These are phyloP conservation scores for Ceratocystis colombiana DNA, from an alignment of 2,329 filamentous ascomycete genomes.

Conservation along the genomic window DNA sequence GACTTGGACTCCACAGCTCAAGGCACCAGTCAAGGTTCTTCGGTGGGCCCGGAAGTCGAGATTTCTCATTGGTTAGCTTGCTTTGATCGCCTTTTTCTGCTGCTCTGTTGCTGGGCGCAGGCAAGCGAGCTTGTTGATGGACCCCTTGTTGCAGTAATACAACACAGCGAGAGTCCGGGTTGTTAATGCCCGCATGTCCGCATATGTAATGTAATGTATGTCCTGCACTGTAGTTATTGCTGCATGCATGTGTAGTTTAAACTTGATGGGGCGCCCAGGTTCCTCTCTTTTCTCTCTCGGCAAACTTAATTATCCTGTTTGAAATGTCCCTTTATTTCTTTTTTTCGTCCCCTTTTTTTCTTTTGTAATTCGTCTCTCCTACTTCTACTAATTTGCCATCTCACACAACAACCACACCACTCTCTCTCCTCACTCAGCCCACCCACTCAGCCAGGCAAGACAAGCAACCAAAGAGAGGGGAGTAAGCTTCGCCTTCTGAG, in stretches of 20 bases:
- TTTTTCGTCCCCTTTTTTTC: slow-evolving; percentile 11
- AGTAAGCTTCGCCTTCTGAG: not conserved
- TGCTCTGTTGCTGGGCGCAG: not conserved
- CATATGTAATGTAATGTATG: not conserved
- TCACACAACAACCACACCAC: slow-evolving; percentile 7
- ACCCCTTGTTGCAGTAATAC: not conserved
- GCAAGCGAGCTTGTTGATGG: not conserved
- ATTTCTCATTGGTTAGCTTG: not conserved
- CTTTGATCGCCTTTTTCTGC: not conserved
- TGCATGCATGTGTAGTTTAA: slow-evolving; percentile 1
- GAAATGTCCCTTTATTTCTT: slow-evolving; percentile 10
- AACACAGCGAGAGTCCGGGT: not conserved
- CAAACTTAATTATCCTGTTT: not conserved
- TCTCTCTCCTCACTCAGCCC: too few relatives aligned
- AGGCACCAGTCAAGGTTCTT: not conserved
- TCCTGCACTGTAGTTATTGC: not conserved
- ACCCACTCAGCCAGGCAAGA: slow-evolving; percentile 1
- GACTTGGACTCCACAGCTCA: too few relatives aligned
- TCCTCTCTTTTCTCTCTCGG: not conserved
- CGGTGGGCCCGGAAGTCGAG: slow-evolving; percentile 14
- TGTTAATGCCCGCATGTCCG: slow-evolving; percentile 3
- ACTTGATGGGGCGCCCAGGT: slow-evolving; percentile 2
- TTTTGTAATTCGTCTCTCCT: slow-evolving; percentile 3
- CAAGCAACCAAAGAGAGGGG: slow-evolving; percentile 4
- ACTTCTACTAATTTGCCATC: not conserved